A percentile compares a stretch with the other conserved stretches of the same genome.
Evolutionary conservation across 169 alveolate genomes (phyloP).

Genomic region (Plasmodium berghei): DNA sequence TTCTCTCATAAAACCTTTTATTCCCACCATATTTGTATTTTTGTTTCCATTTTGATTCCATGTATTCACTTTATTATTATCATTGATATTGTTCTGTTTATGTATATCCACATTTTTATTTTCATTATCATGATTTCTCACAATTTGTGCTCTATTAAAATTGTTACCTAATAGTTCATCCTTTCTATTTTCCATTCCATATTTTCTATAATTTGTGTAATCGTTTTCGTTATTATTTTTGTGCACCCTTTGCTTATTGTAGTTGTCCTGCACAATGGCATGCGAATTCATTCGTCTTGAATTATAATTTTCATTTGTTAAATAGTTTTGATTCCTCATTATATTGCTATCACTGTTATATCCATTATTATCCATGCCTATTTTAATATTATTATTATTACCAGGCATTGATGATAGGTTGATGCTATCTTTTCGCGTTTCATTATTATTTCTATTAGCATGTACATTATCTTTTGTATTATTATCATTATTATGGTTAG

Average conservation of each 20-base stretch:
- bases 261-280: constrained; percentile 1
- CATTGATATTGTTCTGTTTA: constrained; percentile 3
- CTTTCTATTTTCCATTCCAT: not conserved
- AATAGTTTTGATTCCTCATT: constrained; percentile 7
- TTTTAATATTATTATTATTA: constrained; percentile 20
- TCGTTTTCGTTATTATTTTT: constrained; percentile 18
- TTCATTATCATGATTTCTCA: constrained; percentile 3
- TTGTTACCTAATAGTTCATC: not conserved
- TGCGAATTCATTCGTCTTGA: constrained; percentile 24
- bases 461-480: not conserved
- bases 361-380: constrained; percentile 11
- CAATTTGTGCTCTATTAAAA: not conserved
- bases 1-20: constrained; percentile 67
- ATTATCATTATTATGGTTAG: not conserved
- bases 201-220: constrained; percentile 22
- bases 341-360: constrained; percentile 67
- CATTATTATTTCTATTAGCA: not conserved
- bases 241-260: constrained; percentile 12
- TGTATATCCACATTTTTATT: not conserved
- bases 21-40: constrained; percentile 55
- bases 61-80: not conserved
- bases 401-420: not conserved
- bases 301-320: constrained; percentile 25
- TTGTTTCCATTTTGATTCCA: constrained; percentile 18
- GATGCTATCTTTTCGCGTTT: not conserved